Percentiles rank a stretch among this genome's conserved stretches.
These are phyloP conservation scores for Sphagnum contortum DNA, from an alignment of 225 moss, liverwort and hornwort species.

Conservation along the genomic window DNA sequence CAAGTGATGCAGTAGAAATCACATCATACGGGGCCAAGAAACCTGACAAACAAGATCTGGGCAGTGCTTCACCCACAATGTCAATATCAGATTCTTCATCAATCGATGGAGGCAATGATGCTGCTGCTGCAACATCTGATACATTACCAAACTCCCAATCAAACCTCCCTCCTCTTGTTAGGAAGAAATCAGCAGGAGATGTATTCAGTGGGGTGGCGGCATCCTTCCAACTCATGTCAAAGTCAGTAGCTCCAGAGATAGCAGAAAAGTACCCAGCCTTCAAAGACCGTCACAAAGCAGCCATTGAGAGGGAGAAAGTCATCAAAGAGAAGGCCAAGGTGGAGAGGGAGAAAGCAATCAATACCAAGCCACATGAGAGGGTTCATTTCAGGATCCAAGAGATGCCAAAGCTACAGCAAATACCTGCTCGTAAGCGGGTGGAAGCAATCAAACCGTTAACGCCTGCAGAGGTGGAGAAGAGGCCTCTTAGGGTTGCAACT, in stretches of 20 bases:
- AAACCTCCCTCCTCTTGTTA: constrained; percentile 32
- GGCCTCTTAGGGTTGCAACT: constrained; percentile 45
- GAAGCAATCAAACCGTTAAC: constrained; percentile 39
- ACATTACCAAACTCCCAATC: constrained; percentile 5
- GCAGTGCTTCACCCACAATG: constrained; percentile 10
- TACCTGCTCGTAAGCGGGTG: constrained; percentile 25
- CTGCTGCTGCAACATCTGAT: constrained; percentile 6
- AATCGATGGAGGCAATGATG: neutral
- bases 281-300: constrained; percentile 82
- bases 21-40: constrained; percentile 40
- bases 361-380: too few relatives aligned
- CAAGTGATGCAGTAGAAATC: constrained; percentile 54
- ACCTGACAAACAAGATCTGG: constrained; percentile 15
- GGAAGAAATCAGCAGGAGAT: constrained; percentile 9
- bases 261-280: constrained; percentile 75
- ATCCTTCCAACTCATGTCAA: constrained; percentile 75
- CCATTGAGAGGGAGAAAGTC: constrained; percentile 58
- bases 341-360: too few relatives aligned
- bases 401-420: too few relatives aligned
- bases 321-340: constrained; percentile 51
- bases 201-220: constrained; percentile 55
- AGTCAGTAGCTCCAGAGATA: constrained; percentile 53
- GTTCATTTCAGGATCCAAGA: too few relatives aligned
- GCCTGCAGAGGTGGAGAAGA: constrained; percentile 46
- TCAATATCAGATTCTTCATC: constrained; percentile 18